These are phyloP conservation scores for Fraxinus quadrangulata DNA, from an alignment of 257 asterid genomes.

Conservation along the genomic window DNA sequence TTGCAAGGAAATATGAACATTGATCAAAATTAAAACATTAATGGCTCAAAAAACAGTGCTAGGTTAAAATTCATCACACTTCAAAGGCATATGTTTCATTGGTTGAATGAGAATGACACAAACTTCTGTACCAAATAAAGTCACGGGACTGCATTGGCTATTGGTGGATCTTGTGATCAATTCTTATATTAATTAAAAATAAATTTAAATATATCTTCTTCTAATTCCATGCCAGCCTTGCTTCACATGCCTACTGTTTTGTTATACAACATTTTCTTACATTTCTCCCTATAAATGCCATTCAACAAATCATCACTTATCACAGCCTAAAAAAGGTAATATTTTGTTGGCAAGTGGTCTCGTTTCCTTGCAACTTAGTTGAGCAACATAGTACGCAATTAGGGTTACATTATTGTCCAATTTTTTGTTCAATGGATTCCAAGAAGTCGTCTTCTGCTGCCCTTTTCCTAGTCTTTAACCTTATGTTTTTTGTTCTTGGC, in stretches of 20 bases:
- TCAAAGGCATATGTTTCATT: no score
- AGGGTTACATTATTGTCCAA: background rate
- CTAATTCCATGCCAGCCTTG: background rate
- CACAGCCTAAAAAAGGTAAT: no score
- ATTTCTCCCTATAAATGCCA: conserved; percentile 29
- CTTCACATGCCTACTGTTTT: conserved; percentile 30
- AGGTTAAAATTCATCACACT: no score
- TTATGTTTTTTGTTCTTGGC: conserved; percentile 42
- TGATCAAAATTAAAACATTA: no score
- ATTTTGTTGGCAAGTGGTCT: no score
- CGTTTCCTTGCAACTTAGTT: no score
- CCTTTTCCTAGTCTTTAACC: conserved; percentile 47
- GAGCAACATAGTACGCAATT: no score
- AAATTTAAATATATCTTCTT: no score
- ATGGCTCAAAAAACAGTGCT: no score
- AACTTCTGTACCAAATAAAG: conserved; percentile 24
- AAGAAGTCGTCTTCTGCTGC: conserved; percentile 29
- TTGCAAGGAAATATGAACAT: no score
- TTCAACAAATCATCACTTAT: no score
- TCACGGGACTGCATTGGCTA: conserved; percentile 33
- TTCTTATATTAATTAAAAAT: no score
- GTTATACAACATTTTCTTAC: conserved; percentile 20
- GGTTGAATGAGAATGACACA: conserved; percentile 20
- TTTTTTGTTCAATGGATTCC: conserved; percentile 40
- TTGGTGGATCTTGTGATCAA: conserved; percentile 8